phyloP scores from a whole-genome alignment of 495 filamentous ascomycete genomes.

The Tuber aestivum region DNA sequence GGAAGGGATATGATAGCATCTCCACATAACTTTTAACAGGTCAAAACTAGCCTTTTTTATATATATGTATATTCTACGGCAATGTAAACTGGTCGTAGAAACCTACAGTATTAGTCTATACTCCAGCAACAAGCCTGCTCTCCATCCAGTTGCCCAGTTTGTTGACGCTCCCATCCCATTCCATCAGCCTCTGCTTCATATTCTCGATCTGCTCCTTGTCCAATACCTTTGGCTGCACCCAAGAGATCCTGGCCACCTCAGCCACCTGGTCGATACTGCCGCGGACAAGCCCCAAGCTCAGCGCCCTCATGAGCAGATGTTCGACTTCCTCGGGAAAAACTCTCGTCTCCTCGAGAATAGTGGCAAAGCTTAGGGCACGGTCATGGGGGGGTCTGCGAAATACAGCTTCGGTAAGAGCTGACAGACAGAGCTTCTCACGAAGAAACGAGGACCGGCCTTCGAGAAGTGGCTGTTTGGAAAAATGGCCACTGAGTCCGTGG shows the following conservation, averaged over 20 bases:
- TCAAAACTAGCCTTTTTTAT: not conserved
- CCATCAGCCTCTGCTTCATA: slow-evolving; percentile 78
- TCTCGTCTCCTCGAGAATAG: slow-evolving; percentile 86
- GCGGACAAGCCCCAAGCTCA: slow-evolving; percentile 81
- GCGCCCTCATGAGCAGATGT: slow-evolving; percentile 96
- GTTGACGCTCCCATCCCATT: slow-evolving; percentile 95
- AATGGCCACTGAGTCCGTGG: slow-evolving; percentile 69
- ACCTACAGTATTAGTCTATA: not conserved
- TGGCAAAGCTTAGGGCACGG: slow-evolving; percentile 81
- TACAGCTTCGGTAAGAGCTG: slow-evolving; percentile 90
- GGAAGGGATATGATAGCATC: too few relatives aligned
- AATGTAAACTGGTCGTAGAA: not conserved
- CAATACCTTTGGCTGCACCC: slow-evolving; percentile 97
- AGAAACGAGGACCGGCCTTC: slow-evolving; percentile 72
- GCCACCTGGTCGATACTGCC: slow-evolving; percentile 96
- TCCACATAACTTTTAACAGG: not conserved
- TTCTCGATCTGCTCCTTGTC: slow-evolving; percentile 93
- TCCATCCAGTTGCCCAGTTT: slow-evolving; percentile 48
- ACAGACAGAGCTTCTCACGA: slow-evolving; percentile 93
- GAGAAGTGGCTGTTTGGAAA: slow-evolving; percentile 71
- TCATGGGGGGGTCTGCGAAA: slow-evolving; percentile 94
- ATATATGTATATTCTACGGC: not conserved
- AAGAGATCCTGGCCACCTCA: slow-evolving; percentile 87
- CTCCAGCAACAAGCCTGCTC: slow-evolving; percentile 29
- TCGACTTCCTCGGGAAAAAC: slow-evolving; percentile 87